Base-by-base conservation (phyloP, 805 yeast species). In the Kazachstania taianensis region DNA sequence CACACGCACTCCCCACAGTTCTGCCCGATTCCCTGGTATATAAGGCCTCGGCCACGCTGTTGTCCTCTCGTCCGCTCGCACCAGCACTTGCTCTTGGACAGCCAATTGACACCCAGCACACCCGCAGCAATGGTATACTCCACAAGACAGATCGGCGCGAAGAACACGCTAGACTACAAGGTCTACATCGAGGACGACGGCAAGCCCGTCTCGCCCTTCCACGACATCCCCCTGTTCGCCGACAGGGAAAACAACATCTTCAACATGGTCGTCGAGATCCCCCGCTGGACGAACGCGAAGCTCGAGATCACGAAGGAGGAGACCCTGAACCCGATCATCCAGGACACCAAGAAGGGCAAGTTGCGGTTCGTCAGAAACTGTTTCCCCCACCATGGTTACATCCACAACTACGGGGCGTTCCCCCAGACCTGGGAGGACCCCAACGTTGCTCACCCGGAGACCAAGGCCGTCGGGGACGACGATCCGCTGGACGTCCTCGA, bases 311-410 rank as follows among this genome's bases (percentile, higher is more conserved):
- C 81, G 62, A 87, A 86, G 68, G 94, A 82, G 53, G 67, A 67
- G 50, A 64, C 73, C 31, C 72, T 86, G 59, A 92, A 92, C 72
- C 98, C 98, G 54, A 92, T 92, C 52, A 70, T 83, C 43, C 98
- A 92, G 70, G 98, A 92, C 66, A 83, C 94, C 58, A 92, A 92
- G 72, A 89, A 92, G 73, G 97, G 96, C 49, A 81, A 85, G 65
- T 75, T 86, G 56, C 78, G 97, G 69, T 92, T 80, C 52, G 97
- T 92, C 41, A 80, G 94, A 70, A 92, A 92, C 75, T 78, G 94
- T 63, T 89, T 89, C 84, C 98, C 98, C 36, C 94, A 83, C 71
- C 94, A 92, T 63, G 98, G 98, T 52, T 89, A 92, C 72, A 89
- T 89, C 51, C 95, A 86, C 70, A 92, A 92, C 71, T 89, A 89